Conservation (phyloP, 2,329 filamentous ascomycete genomes). For the Aspergillus pseudotamarii region DNA sequence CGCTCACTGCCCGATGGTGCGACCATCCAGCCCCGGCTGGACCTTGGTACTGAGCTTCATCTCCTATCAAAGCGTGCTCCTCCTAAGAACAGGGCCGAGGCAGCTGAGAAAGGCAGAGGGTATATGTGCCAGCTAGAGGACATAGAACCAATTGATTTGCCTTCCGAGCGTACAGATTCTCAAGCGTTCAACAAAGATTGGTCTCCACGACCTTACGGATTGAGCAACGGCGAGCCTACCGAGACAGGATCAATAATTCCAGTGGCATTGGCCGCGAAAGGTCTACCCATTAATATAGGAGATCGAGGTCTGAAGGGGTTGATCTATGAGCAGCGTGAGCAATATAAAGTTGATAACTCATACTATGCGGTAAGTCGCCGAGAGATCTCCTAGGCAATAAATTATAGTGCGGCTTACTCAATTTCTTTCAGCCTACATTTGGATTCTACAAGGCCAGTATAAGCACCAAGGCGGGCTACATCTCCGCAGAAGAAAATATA, state of each 20-base stretch:
- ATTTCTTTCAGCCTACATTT: background rate
- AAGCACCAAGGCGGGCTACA: background rate
- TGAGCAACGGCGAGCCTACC: background rate
- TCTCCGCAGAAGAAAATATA: background rate
- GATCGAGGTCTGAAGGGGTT: background rate
- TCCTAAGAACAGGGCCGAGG: background rate
- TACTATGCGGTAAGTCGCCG: background rate
- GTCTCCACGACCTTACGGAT: background rate
- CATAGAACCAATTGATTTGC: background rate
- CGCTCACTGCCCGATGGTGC: background rate
- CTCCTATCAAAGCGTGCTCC: background rate
- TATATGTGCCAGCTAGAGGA: background rate
- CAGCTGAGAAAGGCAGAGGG: background rate
- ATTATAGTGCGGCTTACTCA: background rate
- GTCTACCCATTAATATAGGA: background rate
- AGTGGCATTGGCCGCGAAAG: background rate
- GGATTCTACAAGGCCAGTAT: background rate
- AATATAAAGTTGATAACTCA: background rate
- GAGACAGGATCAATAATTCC: background rate
- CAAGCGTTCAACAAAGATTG: background rate
- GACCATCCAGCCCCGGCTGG: background rate
- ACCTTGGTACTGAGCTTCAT: background rate
- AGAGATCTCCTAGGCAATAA: fast-evolving
- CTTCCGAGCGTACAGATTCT: background rate
- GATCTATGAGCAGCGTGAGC: fast-evolving